Conservation (phyloP, 805 yeast species). For the Torulaspora quercuum region DNA sequence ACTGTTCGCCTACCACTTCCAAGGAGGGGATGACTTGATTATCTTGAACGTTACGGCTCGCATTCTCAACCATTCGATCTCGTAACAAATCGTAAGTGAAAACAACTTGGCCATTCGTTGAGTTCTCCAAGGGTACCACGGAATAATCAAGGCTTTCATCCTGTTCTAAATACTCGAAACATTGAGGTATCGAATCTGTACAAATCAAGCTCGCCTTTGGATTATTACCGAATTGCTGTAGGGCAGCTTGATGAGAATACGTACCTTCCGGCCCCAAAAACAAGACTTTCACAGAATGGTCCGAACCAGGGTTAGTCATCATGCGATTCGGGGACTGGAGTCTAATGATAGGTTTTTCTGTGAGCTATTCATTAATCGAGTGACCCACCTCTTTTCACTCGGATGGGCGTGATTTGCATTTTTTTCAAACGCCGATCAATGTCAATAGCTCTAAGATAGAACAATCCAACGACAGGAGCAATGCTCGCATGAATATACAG, state of each 20-base stretch:
- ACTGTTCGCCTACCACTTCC: constrained; percentile 69
- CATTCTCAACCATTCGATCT: constrained; percentile 47
- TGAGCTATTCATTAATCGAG: too few relatives aligned
- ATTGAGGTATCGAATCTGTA: constrained; percentile 47
- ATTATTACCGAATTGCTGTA: constrained; percentile 50
- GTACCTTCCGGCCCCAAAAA: constrained; percentile 91
- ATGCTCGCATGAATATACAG: constrained; percentile 7
- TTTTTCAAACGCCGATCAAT: too few relatives aligned
- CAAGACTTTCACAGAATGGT: constrained; percentile 47
- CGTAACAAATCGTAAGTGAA: constrained; percentile 78
- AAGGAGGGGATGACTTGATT: constrained; percentile 39
- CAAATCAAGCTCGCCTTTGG: constrained; percentile 29
- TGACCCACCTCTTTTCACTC: too few relatives aligned
- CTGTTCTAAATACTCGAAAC: constrained; percentile 53
- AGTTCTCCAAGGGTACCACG: constrained; percentile 88
- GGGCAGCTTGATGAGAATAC: constrained; percentile 80
- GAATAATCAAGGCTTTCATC: constrained; percentile 55
- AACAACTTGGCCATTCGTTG: constrained; percentile 91
- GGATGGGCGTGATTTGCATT: too few relatives aligned
- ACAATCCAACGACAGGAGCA: too few relatives aligned
- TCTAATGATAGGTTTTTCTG: constrained; percentile 1
- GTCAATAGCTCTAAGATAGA: too few relatives aligned
- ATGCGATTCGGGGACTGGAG: too few relatives aligned
- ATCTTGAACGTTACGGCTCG: constrained; percentile 1
- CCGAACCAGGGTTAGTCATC: too few relatives aligned